phyloP scores from a whole-genome alignment of 2,329 filamentous ascomycete species.

The Colletotrichum sp. region DNA sequence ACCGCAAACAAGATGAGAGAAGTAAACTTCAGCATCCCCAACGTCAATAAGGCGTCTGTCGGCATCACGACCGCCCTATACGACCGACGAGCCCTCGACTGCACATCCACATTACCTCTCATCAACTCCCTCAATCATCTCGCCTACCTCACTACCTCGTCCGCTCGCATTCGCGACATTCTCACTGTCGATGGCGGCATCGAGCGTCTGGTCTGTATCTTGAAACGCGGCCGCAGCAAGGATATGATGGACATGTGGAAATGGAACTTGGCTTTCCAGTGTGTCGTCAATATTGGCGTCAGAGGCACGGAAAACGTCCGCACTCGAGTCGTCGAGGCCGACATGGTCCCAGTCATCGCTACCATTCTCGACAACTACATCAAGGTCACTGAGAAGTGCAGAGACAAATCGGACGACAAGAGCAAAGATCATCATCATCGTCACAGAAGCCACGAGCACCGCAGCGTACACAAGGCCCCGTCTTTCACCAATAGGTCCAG shows the following conservation, averaged over 20 bases:
- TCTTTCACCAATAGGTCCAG: slow-evolving; percentile 59
- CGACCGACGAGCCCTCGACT: slow-evolving; percentile 95
- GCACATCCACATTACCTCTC: slow-evolving; percentile 94
- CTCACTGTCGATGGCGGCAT: slow-evolving; percentile 98
- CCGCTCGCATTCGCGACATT: slow-evolving; percentile 95
- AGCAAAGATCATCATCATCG: slow-evolving; percentile 64
- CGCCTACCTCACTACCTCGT: slow-evolving; percentile 97
- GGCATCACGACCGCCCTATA: slow-evolving; percentile 98
- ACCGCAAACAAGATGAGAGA: slow-evolving; percentile 81
- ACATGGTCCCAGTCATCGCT: slow-evolving; percentile 98
- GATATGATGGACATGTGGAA: slow-evolving; percentile 99
- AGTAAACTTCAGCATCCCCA: slow-evolving; percentile 99
- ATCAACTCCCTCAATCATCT: slow-evolving; percentile 99
- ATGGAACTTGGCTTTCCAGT: slow-evolving; percentile 99
- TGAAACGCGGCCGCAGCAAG: slow-evolving; percentile 95
- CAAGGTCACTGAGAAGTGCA: slow-evolving; percentile 90
- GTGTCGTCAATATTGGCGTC: slow-evolving; percentile 98
- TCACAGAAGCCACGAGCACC: slow-evolving; percentile 55
- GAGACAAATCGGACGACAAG: slow-evolving; percentile 87
- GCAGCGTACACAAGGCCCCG: slow-evolving; percentile 52
- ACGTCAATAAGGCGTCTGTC: slow-evolving; percentile 98
- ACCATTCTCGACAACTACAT: slow-evolving; percentile 99
- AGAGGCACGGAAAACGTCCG: slow-evolving; percentile 92
- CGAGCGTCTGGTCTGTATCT: slow-evolving; percentile 93
- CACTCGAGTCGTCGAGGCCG: slow-evolving; percentile 94